Evolutionary conservation across 2,329 filamentous ascomycete genomes (phyloP), one percentile per base, ranked within the genome.

Genomic region (Aspergillus ibericus): DNA sequence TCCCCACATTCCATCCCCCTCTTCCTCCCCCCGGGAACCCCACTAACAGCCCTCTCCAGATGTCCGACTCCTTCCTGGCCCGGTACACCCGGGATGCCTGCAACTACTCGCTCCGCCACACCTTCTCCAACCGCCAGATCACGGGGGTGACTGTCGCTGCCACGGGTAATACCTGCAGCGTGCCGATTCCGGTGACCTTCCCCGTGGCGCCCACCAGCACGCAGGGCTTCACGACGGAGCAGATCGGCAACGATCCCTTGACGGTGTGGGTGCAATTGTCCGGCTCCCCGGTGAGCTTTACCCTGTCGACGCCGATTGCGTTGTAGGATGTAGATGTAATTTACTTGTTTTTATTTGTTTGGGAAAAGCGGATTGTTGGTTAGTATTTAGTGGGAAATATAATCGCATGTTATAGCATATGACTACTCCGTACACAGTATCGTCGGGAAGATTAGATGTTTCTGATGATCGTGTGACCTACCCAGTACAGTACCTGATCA

Each of bases 51-150:
- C 27, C 29, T 25, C 20, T 25, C 4, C 53, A 74, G 71, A 77
- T 82, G 64, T 82, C 80, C 10, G 69, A 73, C 4, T 66, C 73
- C 3, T 87, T 87, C 73, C 66, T 80, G 42, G 77, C 81, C 56
- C 82, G 85, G 57, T 80, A 79, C 72, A 72, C 79, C 12, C 81
- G 83, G 44, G 83, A 86, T 69, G 72, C 72, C 51, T 84, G 85
- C 75, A 67, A 77, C 44, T 82, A 83, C 52, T 76, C 76, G 53
- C 64, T 85, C 53, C 75, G 70, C 18, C 84, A 81, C 69, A 75
- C 73, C 53, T 77, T 78, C 53, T 71, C 75, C 27, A 69, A 75
- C 46, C 70, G 79, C 42, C 73, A 73, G 53, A 83, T 85, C 63
- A 77, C 77, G 5, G 78, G 75, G n/a, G 77, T 84, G 40, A 83